Conservation (phyloP, 306 rosid species). For the Pterocarpus macrocarpus region DNA sequence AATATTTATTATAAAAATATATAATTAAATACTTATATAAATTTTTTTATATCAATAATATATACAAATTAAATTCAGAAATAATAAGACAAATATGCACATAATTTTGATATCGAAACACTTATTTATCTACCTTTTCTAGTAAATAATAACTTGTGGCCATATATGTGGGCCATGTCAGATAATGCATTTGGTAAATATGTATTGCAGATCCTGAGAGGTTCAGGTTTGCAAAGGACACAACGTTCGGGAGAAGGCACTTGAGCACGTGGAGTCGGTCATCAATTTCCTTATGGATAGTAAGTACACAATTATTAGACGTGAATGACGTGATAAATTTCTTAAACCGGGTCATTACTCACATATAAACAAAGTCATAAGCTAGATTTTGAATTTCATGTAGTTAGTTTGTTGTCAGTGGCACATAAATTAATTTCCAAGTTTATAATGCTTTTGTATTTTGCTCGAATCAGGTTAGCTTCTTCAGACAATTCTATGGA, state of each 20-base stretch:
- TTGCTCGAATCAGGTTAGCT: slow-evolving; percentile 64
- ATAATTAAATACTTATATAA: no score
- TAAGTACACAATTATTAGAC: slow-evolving; percentile 40
- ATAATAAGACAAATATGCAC: no score
- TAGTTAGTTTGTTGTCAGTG: not conserved
- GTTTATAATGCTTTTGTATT: not conserved
- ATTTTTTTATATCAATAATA: no score
- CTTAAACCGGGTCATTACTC: not conserved
- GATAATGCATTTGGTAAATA: not conserved
- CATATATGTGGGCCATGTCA: not conserved
- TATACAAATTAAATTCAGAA: no score
- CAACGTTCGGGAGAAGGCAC: slow-evolving; percentile 88
- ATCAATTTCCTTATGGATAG: slow-evolving; percentile 68
- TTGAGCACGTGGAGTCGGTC: slow-evolving; percentile 60
- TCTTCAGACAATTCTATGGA: slow-evolving; percentile 82
- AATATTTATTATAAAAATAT: no score
- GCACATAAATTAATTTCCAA: not conserved
- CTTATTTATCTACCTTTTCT: no score
- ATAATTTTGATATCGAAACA: no score
- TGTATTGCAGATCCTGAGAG: slow-evolving; percentile 75
- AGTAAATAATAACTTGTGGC: not conserved
- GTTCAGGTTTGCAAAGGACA: slow-evolving; percentile 88
- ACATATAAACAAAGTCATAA: not conserved
- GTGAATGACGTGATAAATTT: not conserved
- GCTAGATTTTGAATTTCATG: not conserved